A percentile compares a stretch with the other conserved stretches of the same genome.
phyloP scores from a whole-genome alignment of 1,284 basidiomycete genomes.

The Rhodotorula sp. region DNA sequence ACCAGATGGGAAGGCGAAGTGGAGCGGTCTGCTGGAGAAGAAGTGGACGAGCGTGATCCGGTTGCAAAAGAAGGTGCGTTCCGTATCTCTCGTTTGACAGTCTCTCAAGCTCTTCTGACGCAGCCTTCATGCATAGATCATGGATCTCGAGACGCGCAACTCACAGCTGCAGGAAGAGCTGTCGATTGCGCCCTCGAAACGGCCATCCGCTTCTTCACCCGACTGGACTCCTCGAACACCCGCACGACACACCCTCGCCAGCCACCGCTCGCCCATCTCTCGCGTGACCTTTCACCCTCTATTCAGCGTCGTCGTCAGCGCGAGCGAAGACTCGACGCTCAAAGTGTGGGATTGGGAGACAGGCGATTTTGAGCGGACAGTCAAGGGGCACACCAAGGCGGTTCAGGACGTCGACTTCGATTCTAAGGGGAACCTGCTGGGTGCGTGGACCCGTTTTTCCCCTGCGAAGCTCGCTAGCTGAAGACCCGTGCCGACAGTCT shows the following conservation, averaged over 20 bases:
- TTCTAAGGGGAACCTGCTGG: constrained; percentile 73
- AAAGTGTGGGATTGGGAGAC: constrained; percentile 97
- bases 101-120: neutral
- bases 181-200: constrained; percentile 57
- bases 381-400: constrained; percentile 88
- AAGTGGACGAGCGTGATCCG: constrained; percentile 93
- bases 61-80: constrained; percentile 79
- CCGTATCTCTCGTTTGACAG: neutral
- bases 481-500: constrained; percentile 56
- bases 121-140: constrained; percentile 59
- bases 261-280: constrained; percentile 74
- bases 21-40: constrained; percentile 81
- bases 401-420: constrained; percentile 87
- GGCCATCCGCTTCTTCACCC: constrained; percentile 63
- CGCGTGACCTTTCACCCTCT: constrained; percentile 81
- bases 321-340: constrained; percentile 80
- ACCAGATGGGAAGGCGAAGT: constrained; percentile 77
- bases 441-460: constrained; percentile 53
- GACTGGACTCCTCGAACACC: constrained; percentile 83
- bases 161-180: constrained; percentile 74
- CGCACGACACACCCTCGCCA: constrained; percentile 72
- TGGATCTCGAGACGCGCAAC: constrained; percentile 79
- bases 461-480: neutral
- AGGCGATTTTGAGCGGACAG: constrained; percentile 83
- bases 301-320: constrained; percentile 77